Evolutionary conservation across 2,329 filamentous ascomycete species (phyloP).

Genomic region (Colletotrichum sansevieriae): DNA sequence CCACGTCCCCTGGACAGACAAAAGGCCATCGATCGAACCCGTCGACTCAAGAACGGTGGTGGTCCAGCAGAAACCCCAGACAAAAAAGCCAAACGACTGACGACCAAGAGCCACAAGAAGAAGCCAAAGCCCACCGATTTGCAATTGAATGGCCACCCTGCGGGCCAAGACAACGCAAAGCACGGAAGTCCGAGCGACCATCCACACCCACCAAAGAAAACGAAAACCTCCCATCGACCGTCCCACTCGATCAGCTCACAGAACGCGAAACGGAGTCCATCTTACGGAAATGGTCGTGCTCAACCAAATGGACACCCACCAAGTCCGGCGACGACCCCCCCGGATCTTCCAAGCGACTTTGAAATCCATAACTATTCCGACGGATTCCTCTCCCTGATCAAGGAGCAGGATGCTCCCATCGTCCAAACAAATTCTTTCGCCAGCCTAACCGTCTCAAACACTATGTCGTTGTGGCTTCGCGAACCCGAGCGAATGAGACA

Average conservation of each 20-base stretch:
- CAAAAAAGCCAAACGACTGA: conserved; percentile 79
- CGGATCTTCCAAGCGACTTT: conserved; percentile 73
- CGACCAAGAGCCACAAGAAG: conserved; percentile 89
- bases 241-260: conserved; percentile 82
- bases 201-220: conserved; percentile 77
- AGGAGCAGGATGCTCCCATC: conserved; percentile 69
- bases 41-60: conserved; percentile 66
- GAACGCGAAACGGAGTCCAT: conserved; percentile 73
- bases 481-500: conserved; percentile 77
- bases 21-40: conserved; percentile 78
- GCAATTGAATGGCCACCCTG: conserved; percentile 75
- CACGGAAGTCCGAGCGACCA: conserved; percentile 60
- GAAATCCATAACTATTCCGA: conserved; percentile 78
- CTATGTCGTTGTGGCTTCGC: conserved; percentile 82
- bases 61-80: conserved; percentile 67
- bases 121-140: conserved; percentile 80
- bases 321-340: conserved; percentile 83
- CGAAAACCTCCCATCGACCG: conserved; percentile 84
- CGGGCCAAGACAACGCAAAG: conserved; percentile 68
- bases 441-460: conserved; percentile 79
- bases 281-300: conserved; percentile 72
- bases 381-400: conserved; percentile 82
- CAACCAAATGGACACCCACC: conserved; percentile 70
- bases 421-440: conserved; percentile 82
- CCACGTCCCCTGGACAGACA: conserved; percentile 80